phyloP scores from a whole-genome alignment of 495 filamentous ascomycete species.

The Xylaria castorea region DNA sequence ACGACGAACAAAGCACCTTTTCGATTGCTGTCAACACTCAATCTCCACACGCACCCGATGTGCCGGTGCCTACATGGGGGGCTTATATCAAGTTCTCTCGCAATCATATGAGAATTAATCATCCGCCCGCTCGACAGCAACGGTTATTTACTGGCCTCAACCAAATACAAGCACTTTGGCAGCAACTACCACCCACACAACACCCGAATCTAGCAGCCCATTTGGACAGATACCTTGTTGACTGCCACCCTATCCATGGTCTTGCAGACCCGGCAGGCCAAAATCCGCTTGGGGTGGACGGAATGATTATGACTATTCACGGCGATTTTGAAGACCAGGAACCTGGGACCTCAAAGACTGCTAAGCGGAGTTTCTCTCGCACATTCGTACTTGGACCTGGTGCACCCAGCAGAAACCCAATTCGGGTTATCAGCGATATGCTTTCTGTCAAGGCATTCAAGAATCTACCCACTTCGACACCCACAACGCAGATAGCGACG shows the following conservation, averaged over 20 bases:
- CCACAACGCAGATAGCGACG: constrained; percentile 21
- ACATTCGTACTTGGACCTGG: constrained; percentile 85
- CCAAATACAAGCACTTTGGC: constrained; percentile 73
- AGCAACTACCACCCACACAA: constrained; percentile 70
- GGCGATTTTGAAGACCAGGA: constrained; percentile 83
- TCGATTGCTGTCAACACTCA: constrained; percentile 73
- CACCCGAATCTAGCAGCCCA: constrained; percentile 73
- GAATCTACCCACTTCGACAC: constrained; percentile 42
- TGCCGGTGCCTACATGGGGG: constrained; percentile 64
- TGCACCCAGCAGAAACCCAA: constrained; percentile 58
- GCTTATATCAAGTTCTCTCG: constrained; percentile 79
- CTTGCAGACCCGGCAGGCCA: constrained; percentile 74
- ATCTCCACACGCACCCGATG: constrained; percentile 59
- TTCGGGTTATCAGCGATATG: constrained; percentile 84
- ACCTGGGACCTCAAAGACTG: constrained; percentile 53
- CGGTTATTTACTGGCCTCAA: constrained; percentile 69
- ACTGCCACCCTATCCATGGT: constrained; percentile 77
- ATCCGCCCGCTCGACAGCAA: constrained; percentile 62
- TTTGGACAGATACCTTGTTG: constrained; percentile 75
- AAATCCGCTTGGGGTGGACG: constrained; percentile 69
- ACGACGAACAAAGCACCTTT: constrained; percentile 80
- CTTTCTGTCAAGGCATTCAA: constrained; percentile 69
- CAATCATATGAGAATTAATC: constrained; percentile 75
- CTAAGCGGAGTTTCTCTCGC: constrained; percentile 81
- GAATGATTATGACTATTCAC: constrained; percentile 79